Evolutionary conservation across 2,329 filamentous ascomycete species (phyloP), one percentile per base, ranked within the genome.

Genomic region (Colletotrichum spinosum): DNA sequence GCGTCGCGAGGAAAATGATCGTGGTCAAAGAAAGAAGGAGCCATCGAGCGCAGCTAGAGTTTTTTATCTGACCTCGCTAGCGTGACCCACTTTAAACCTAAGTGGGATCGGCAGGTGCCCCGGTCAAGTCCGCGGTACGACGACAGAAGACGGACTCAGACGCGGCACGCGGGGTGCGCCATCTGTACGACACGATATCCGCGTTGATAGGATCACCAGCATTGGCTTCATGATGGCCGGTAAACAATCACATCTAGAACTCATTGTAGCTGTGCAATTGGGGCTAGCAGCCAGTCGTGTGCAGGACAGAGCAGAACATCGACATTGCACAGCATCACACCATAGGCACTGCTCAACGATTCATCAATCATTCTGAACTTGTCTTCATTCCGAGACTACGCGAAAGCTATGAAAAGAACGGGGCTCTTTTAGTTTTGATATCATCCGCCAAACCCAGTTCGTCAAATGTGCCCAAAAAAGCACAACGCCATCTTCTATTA

Each of bases 401-500:
- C 53, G 52, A 62, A 66, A 66, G 63, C 63, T 66, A 66, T 66
- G 63, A 59, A 66, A 65, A 65, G 63, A 66, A 66, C 63, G 53
- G 63, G 63, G 58, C 56, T 66, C 63, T 56, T 25, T 66, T 62
- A 66, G 75, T 72, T 72, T 74, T 67, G 69, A 70, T 69, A 68
- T 72, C 73, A 72, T 73, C 77, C 68, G 57, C 63, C 63, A 72
- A 73, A 75, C 70, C 76, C 76, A 76, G 75, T 78, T 79, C 78
- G 79, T 79, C 71, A 75, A 71, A 70, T 72, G 76, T 75, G 78
- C 76, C 76, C 78, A 75, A 71, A 74, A 74, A 73, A 79, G 77
- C 80, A 80, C 77, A 73, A 77, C 75, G 76, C 76, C 73, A 75
- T 77, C 78, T 77, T 83, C 78, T 79, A 80, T 83, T 76, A 78